These are phyloP conservation scores for Alternaria sp. DNA, from an alignment of 2,329 filamentous ascomycete species.

Conservation along the genomic window DNA sequence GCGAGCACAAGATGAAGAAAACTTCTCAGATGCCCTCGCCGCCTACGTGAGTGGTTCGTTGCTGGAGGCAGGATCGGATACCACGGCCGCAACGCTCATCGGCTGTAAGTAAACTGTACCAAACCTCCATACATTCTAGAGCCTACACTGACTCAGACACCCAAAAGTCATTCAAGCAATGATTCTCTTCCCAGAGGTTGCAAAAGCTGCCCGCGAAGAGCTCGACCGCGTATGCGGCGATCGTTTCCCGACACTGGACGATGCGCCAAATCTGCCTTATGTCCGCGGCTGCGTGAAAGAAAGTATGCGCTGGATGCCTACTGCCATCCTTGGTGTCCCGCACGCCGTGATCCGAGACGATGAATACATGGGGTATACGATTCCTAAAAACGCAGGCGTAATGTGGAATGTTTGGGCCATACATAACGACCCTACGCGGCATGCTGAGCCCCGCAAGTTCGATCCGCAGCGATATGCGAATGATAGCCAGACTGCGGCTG, in stretches of 20 bases:
- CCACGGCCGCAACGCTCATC: slow-evolving; percentile 33
- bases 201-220: slow-evolving; percentile 34
- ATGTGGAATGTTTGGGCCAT: slow-evolving; percentile 47
- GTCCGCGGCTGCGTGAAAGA: slow-evolving; percentile 43
- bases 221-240: slow-evolving; percentile 42
- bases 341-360: slow-evolving; percentile 40
- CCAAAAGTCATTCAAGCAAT: slow-evolving; percentile 36
- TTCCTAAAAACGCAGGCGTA: slow-evolving; percentile 51
- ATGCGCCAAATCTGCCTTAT: slow-evolving; percentile 35
- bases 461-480: slow-evolving; percentile 53
- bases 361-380: slow-evolving; percentile 45
- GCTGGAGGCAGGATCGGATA: slow-evolving; percentile 44
- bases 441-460: slow-evolving; percentile 55
- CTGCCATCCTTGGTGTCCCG: slow-evolving; percentile 31
- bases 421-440: slow-evolving; percentile 53
- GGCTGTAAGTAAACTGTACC: slow-evolving; percentile 21
- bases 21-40: slow-evolving; percentile 34
- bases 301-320: slow-evolving; percentile 44
- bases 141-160: not conserved
- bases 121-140: not conserved
- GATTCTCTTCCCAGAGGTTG: slow-evolving; percentile 35
- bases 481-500: slow-evolving; percentile 40
- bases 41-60: slow-evolving; percentile 37
- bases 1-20: slow-evolving; percentile 27
- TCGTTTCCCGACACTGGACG: slow-evolving; percentile 42